phyloP scores from a whole-genome alignment of 805 yeast species.

The Ogataea nakhonphanomensis region DNA sequence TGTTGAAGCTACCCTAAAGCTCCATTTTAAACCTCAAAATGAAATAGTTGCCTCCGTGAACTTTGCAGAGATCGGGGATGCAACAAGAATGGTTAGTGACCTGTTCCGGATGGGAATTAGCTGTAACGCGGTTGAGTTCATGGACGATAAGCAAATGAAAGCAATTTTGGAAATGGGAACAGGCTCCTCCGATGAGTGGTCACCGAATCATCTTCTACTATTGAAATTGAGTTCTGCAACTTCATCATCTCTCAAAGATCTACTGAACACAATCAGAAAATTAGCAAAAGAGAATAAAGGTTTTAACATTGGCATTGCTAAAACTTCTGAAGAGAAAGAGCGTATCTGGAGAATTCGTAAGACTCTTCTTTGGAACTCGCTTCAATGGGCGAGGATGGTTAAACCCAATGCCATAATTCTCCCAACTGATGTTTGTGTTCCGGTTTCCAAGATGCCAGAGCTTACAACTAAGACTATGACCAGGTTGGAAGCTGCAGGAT shows the following conservation, averaged over 20 bases:
- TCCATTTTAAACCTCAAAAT: constrained; percentile 59
- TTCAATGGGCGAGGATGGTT: constrained; percentile 58
- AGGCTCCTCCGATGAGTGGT: constrained; percentile 30
- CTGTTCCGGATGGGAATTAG: constrained; percentile 60
- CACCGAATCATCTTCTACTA: constrained; percentile 39
- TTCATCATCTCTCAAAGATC: constrained; percentile 37
- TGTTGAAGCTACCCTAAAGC: constrained; percentile 70
- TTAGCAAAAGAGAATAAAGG: constrained; percentile 55
- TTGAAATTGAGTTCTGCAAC: constrained; percentile 60
- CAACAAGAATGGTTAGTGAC: constrained; percentile 64
- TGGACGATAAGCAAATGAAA: constrained; percentile 70
- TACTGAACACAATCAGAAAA: constrained; percentile 41
- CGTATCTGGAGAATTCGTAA: constrained; percentile 78
- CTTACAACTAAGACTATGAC: constrained; percentile 59
- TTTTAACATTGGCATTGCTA: constrained; percentile 58
- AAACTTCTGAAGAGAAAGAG: constrained; percentile 55
- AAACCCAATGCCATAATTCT: constrained; percentile 48
- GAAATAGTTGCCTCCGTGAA: constrained; percentile 70
- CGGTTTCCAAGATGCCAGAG: constrained; percentile 63
- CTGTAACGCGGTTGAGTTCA: constrained; percentile 70
- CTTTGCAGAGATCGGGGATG: constrained; percentile 65
- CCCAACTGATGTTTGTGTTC: constrained; percentile 85
- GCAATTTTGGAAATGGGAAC: constrained; percentile 53
- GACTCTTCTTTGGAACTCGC: constrained; percentile 60
- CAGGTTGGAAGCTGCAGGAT: constrained; percentile 51